These are phyloP conservation scores for Pythium insidiosum DNA, from an alignment of 352 stramenopile species.

Conservation along the genomic window DNA sequence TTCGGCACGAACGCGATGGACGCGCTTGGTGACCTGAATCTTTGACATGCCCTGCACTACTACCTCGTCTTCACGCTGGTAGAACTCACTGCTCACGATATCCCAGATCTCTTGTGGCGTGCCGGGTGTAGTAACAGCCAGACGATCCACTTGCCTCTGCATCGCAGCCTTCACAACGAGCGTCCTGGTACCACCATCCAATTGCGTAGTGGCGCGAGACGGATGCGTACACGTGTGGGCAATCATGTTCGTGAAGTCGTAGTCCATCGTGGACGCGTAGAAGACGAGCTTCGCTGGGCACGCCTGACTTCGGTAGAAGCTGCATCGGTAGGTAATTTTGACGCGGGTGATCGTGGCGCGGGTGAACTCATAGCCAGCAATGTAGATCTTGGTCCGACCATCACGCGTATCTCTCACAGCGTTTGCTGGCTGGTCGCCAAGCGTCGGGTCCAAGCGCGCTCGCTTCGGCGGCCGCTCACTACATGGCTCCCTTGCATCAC, in stretches of 20 bases:
- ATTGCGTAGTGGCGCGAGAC: neutral
- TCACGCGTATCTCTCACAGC: neutral
- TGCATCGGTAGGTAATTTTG: slow-evolving; percentile 1
- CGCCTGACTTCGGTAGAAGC: neutral
- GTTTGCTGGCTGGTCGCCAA: neutral
- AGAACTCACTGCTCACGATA: neutral
- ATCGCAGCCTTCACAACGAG: neutral
- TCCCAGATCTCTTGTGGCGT: slow-evolving; percentile 6
- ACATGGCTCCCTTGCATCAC: too few relatives aligned
- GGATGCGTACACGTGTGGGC: neutral
- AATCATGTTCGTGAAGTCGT: neutral
- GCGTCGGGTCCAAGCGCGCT: neutral
- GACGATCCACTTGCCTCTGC: slow-evolving; percentile 2
- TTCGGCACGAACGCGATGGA: neutral
- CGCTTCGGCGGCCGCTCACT: neutral
- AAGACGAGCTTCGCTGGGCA: neutral
- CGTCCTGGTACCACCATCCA: neutral
- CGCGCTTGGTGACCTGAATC: slow-evolving; percentile 1
- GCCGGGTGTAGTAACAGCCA: neutral
- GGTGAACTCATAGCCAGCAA: neutral
- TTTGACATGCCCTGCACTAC: slow-evolving; percentile 5
- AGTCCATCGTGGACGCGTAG: neutral
- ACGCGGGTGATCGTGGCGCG: neutral
- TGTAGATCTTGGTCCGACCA: slow-evolving; percentile 3
- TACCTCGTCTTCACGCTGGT: neutral